Percentiles rank a stretch among this genome's conserved stretches.
Conservation (phyloP, 495 filamentous ascomycete genomes). For the Tuber indicum region DNA sequence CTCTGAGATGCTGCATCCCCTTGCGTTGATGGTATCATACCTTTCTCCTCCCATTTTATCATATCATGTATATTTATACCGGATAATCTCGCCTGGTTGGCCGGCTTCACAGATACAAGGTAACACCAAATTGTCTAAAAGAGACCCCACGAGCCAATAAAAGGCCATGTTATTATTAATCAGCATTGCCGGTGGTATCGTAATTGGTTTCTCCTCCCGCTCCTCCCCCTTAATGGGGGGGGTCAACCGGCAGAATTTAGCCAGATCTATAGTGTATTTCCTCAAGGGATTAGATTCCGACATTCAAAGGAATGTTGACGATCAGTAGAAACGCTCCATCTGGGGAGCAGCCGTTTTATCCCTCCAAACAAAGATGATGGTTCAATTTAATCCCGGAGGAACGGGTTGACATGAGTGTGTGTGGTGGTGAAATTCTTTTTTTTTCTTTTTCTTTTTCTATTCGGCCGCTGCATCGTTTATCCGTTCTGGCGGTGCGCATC, state of each 20-base stretch:
- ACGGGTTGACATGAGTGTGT: constrained; percentile 24
- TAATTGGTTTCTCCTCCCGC: background rate
- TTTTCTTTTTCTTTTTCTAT: background rate
- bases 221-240: background rate
- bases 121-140: too few relatives aligned
- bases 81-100: too few relatives aligned
- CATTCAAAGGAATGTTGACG: background rate
- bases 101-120: too few relatives aligned
- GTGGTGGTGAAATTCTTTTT: background rate
- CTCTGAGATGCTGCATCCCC: background rate
- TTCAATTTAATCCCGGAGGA: constrained; percentile 26
- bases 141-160: too few relatives aligned
- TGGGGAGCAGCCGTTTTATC: constrained; percentile 2
- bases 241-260: background rate
- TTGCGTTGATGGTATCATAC: background rate
- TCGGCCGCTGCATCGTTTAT: constrained; percentile 1
- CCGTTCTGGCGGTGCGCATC: background rate
- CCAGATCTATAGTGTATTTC: background rate
- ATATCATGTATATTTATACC: too few relatives aligned
- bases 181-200: background rate
- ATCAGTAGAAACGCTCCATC: background rate
- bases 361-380: constrained; percentile 11
- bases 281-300: background rate
- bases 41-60: background rate
- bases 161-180: too few relatives aligned